A percentile compares a stretch with the other conserved stretches of the same genome.
phyloP scores from a whole-genome alignment of 108 stramenopile genomes.

The Skeletonema potamos region DNA sequence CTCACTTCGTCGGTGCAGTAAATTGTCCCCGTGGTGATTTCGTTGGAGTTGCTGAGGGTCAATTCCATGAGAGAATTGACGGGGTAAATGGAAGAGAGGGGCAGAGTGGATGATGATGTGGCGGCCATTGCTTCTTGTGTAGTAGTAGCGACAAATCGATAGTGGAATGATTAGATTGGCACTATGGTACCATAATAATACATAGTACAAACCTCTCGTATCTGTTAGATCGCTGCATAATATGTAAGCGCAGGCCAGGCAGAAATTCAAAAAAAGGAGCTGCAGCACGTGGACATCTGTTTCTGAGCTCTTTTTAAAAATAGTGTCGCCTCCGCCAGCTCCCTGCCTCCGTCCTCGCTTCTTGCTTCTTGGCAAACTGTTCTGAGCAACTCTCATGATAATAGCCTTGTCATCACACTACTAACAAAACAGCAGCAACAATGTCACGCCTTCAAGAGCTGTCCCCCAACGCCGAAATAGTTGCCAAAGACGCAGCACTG shows the following conservation, averaged over 20 bases:
- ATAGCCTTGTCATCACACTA: neutral
- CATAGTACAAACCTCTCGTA: too few relatives aligned
- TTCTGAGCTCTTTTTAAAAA: too few relatives aligned
- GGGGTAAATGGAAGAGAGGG: constrained; percentile 39
- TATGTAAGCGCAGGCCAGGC: too few relatives aligned
- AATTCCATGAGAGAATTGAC: constrained; percentile 49
- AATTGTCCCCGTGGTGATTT: constrained; percentile 52
- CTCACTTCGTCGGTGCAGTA: constrained; percentile 78
- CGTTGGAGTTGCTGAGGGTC: constrained; percentile 10
- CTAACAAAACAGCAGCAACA: constrained; percentile 27
- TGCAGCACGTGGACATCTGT: too few relatives aligned
- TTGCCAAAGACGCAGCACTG: constrained; percentile 86
- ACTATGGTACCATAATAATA: too few relatives aligned
- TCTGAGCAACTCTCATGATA: neutral
- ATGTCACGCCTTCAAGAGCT: constrained; percentile 76
- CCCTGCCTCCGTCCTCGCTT: neutral
- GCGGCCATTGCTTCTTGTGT: neutral
- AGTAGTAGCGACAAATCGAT: too few relatives aligned
- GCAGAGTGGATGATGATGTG: neutral
- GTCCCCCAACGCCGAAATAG: constrained; percentile 95
- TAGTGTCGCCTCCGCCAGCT: too few relatives aligned
- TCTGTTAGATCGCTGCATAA: too few relatives aligned
- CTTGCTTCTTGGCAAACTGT: too few relatives aligned
- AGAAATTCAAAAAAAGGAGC: too few relatives aligned
- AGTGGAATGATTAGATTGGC: too few relatives aligned